Conservation (phyloP, 768 basidiomycete genomes). For the Podaxis mareebaensis region DNA sequence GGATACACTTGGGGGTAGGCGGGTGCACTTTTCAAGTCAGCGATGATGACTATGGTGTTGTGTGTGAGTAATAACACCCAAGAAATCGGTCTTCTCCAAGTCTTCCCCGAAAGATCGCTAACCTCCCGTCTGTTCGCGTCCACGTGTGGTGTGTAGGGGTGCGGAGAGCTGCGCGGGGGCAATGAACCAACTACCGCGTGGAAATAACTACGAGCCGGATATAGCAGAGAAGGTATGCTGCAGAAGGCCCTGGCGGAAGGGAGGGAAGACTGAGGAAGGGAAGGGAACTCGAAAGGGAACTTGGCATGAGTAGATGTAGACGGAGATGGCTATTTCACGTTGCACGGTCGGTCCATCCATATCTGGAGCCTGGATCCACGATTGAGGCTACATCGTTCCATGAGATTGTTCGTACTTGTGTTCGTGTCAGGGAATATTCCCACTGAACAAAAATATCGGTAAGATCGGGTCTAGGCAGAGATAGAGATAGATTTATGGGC, state of each 20-base stretch:
- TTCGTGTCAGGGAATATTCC: neutral
- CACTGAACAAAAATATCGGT: neutral
- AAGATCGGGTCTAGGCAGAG: neutral
- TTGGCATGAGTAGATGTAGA: constrained; percentile 5
- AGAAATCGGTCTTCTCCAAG: neutral
- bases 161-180: constrained; percentile 1
- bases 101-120: constrained; percentile 9
- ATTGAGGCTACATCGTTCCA: neutral
- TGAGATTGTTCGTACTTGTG: neutral
- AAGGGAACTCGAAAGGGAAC: neutral
- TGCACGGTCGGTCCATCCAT: neutral
- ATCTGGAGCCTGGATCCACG: neutral
- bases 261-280: neutral
- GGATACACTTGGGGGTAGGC: too few species aligned
- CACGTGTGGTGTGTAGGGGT: constrained; percentile 6
- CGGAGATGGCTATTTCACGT: neutral
- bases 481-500: neutral
- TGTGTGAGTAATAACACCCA: neutral
- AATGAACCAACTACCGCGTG: neutral
- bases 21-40: neutral
- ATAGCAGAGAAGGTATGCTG: neutral
- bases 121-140: neutral
- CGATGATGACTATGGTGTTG: neutral
- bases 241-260: neutral
- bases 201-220: neutral